Conservation (phyloP, 108 stramenopile species). For the Cyclotella atomus region DNA sequence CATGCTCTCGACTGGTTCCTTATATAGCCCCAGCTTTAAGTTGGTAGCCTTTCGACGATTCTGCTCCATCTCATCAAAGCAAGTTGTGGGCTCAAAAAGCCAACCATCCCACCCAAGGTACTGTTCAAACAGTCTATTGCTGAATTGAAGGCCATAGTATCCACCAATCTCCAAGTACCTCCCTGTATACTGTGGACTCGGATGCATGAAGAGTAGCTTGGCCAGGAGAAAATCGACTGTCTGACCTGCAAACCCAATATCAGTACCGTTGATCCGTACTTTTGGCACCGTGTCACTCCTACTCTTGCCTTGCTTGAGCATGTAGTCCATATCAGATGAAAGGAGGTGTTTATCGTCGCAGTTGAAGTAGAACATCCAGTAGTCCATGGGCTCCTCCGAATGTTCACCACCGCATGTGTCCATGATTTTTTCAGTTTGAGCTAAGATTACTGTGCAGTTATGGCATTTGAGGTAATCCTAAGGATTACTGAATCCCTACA, state of each 20-base stretch:
- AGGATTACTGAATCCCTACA: no score
- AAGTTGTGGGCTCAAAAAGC: slow-evolving; percentile 25
- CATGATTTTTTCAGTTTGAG: background rate
- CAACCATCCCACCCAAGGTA: slow-evolving; percentile 25
- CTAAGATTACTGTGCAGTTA: background rate
- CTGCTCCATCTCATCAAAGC: background rate
- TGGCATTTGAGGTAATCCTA: no score
- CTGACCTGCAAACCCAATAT: slow-evolving; percentile 18
- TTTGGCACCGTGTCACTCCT: background rate
- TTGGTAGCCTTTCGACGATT: slow-evolving; percentile 6
- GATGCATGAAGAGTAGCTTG: slow-evolving; percentile 21
- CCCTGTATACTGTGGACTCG: background rate
- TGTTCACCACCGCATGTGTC: background rate
- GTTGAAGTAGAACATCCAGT: slow-evolving; percentile 5
- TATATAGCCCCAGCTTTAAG: slow-evolving; percentile 17
- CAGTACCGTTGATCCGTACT: background rate
- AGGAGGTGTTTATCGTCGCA: background rate
- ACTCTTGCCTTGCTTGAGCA: background rate
- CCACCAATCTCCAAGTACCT: slow-evolving; percentile 22
- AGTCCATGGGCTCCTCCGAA: background rate
- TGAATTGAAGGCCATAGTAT: slow-evolving; percentile 17
- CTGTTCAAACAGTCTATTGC: slow-evolving; percentile 17
- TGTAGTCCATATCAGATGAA: background rate
- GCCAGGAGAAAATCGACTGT: slow-evolving; percentile 11
- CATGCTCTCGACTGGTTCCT: background rate